phyloP scores from a whole-genome alignment of 129 eudicot species.

The Gnaphalium uliginosum region DNA sequence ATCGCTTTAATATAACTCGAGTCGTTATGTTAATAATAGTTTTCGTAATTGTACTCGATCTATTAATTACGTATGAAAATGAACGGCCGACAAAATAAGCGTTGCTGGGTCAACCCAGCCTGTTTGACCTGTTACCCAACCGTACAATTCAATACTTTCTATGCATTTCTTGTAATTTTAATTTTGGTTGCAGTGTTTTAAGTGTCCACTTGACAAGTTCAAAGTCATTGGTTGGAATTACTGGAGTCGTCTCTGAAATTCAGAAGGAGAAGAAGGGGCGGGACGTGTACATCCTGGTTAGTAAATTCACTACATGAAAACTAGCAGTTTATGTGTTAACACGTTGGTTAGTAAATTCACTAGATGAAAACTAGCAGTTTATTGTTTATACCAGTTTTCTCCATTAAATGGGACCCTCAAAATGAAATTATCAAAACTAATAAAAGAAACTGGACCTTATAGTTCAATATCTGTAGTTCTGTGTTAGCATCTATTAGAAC shows the following conservation, averaged over 20 bases:
- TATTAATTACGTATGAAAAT: neutral
- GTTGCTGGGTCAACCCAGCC: too few species aligned
- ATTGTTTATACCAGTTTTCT: slow-evolving; percentile 2
- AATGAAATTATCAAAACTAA: neutral
- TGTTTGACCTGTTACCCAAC: too few species aligned
- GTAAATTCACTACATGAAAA: slow-evolving; percentile 28
- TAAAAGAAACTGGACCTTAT: neutral
- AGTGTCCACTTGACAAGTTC: slow-evolving; percentile 95
- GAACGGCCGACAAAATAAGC: too few species aligned
- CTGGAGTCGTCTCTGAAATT: slow-evolving; percentile 88
- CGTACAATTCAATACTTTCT: too few species aligned
- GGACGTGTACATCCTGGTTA: slow-evolving; percentile 90
- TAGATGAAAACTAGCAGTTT: too few species aligned
- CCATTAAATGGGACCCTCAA: neutral
- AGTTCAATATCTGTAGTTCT: neutral
- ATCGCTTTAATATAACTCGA: neutral
- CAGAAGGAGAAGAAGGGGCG: slow-evolving; percentile 98
- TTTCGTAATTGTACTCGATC: neutral
- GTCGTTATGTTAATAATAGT: neutral
- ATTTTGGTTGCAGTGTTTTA: slow-evolving; percentile 59
- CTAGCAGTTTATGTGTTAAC: slow-evolving; percentile 8
- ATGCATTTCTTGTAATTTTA: too few species aligned
- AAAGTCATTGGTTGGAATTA: slow-evolving; percentile 90
- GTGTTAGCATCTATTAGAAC: neutral
- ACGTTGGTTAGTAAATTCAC: too few species aligned